Evolutionary conservation across 2,329 filamentous ascomycete genomes (phyloP).

Genomic region (Cladosporium sp.): DNA sequence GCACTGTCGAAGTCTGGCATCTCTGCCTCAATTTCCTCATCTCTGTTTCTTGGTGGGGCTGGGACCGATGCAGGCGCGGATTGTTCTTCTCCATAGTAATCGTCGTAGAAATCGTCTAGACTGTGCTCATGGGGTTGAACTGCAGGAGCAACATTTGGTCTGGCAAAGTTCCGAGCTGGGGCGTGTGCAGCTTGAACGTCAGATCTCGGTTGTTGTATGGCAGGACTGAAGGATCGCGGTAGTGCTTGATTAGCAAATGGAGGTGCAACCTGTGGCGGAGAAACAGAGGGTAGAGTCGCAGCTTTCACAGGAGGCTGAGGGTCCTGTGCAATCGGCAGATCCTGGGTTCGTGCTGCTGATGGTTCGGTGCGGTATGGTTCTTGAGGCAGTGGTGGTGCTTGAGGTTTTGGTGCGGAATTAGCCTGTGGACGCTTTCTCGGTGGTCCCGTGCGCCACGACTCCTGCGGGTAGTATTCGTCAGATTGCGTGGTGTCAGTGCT

Average conservation of each 20-base stretch:
- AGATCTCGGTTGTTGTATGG: neutral
- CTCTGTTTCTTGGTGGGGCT: constrained; percentile 26
- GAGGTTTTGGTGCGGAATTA: neutral
- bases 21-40: constrained; percentile 48
- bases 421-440: neutral
- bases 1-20: constrained; percentile 61
- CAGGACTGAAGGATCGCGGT: neutral
- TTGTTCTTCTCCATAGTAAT: constrained; percentile 35
- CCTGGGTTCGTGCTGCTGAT: neutral
- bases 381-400: neutral
- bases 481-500: neutral
- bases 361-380: neutral
- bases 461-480: neutral
- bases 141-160: neutral
- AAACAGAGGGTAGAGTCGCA: neutral
- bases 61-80: constrained; percentile 15
- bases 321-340: neutral
- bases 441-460: neutral
- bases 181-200: neutral
- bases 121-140: constrained; percentile 31
- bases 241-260: neutral
- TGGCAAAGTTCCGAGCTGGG: neutral
- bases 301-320: neutral
- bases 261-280: neutral
- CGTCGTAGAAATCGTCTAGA: constrained; percentile 50